Conservation (phyloP, 257 asterid species). For the Fraxinus cuspidata region DNA sequence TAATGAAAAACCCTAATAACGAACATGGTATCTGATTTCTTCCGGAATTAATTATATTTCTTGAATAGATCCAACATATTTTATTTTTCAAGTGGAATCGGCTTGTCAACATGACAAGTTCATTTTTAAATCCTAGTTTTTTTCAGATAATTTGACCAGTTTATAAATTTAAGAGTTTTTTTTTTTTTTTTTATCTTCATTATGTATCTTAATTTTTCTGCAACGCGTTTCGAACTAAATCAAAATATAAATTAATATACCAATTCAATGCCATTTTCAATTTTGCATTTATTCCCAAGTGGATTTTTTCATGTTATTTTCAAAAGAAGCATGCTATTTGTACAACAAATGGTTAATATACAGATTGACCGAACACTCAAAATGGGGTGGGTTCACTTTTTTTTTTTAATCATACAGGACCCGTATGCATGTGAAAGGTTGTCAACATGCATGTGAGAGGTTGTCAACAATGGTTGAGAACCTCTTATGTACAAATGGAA, state of each 20-base stretch:
- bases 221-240: background rate
- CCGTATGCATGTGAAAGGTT: too few relatives aligned
- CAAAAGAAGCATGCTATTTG: too few relatives aligned
- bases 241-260: background rate
- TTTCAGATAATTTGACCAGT: background rate
- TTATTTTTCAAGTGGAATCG: background rate
- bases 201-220: too few relatives aligned
- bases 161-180: background rate
- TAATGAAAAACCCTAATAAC: background rate
- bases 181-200: too few relatives aligned
- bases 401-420: too few relatives aligned
- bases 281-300: background rate
- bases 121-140: background rate
- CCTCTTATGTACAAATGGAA: too few relatives aligned
- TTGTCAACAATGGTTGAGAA: too few relatives aligned
- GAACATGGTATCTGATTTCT: background rate
- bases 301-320: background rate
- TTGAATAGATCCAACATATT: background rate
- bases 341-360: too few relatives aligned
- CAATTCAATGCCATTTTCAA: background rate
- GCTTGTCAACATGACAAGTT: constrained; percentile 14
- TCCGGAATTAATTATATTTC: too few relatives aligned
- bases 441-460: too few relatives aligned
- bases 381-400: too few relatives aligned
- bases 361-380: too few relatives aligned